Percentiles rank a stretch among this genome's conserved stretches.
Evolutionary conservation across 352 stramenopile genomes (phyloP).

Genomic region (Globisporangium paroecandrum): DNA sequence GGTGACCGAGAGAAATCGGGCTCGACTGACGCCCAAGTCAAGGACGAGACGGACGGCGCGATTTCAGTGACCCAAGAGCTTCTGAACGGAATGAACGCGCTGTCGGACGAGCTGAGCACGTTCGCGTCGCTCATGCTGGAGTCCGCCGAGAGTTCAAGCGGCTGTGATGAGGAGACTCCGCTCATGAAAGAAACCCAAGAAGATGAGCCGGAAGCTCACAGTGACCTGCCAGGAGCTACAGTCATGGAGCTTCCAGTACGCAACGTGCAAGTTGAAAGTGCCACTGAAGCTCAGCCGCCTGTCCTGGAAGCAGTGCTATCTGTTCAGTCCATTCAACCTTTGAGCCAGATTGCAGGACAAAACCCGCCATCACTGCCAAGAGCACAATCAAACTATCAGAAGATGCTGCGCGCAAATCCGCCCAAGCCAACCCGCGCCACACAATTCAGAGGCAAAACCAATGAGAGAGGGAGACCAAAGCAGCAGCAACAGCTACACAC

Average conservation of each 20-base stretch:
- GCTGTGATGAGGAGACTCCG: not conserved
- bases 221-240: not conserved
- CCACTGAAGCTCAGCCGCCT: not conserved
- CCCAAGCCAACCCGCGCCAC: not conserved
- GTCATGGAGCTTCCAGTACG: not conserved
- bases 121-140: conserved; percentile 21
- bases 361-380: not conserved
- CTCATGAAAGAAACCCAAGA: not conserved
- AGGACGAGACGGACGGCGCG: not conserved
- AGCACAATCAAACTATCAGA: conserved; percentile 5
- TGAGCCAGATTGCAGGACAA: not conserved
- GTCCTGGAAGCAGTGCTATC: not conserved
- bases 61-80: not conserved
- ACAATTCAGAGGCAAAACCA: not conserved
- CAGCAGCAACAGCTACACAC: conserved; percentile 4
- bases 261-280: not conserved
- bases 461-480: not conserved
- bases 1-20: not conserved
- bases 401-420: conserved; percentile 6
- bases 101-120: conserved; percentile 25
- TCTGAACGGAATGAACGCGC: conserved; percentile 10
- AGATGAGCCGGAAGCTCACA: not conserved
- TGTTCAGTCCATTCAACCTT: no score
- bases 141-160: not conserved
- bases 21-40: no score